Percentiles rank a stretch among this genome's conserved stretches.
phyloP scores from a whole-genome alignment of 2,329 filamentous ascomycete species.

The Parascedosporium putredinis region DNA sequence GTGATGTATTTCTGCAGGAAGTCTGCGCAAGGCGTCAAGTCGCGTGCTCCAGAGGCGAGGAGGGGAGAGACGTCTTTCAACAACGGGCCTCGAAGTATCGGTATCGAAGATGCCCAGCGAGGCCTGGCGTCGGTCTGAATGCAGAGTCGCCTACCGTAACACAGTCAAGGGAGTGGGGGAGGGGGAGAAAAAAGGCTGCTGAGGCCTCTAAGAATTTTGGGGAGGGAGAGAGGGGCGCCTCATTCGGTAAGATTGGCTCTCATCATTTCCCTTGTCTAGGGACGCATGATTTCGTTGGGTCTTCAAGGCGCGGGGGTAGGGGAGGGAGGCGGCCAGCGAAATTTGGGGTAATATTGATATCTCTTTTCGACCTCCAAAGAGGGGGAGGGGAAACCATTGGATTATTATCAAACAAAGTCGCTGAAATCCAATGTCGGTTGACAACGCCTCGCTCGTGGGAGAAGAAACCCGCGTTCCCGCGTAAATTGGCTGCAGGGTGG shows the following conservation, averaged over 20 bases:
- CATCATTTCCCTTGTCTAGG: background rate
- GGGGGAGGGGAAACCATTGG: constrained; percentile 1
- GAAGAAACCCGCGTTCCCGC: constrained; percentile 5
- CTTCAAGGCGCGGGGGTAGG: too few relatives aligned
- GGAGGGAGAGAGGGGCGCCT: background rate
- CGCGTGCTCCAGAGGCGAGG: background rate
- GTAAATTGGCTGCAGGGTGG: constrained; percentile 6
- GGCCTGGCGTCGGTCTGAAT: too few relatives aligned
- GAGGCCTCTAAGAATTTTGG: background rate
- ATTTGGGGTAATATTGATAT: constrained; percentile 7
- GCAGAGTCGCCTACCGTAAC: too few relatives aligned
- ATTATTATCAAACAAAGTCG: background rate
- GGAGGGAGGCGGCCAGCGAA: too few relatives aligned
- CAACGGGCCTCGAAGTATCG: background rate
- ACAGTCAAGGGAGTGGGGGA: too few relatives aligned
- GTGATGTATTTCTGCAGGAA: background rate
- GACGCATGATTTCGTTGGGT: background rate
- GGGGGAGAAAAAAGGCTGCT: too few relatives aligned
- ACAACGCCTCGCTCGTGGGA: background rate
- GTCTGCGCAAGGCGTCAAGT: background rate
- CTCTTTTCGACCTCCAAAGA: background rate
- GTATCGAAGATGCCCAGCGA: background rate
- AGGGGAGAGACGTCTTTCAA: background rate
- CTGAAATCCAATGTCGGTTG: constrained; percentile 2
- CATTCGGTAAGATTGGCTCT: background rate